Conservation (phyloP, 1,284 basidiomycete genomes). For the Cutaneotrichosporon mucoides region DNA sequence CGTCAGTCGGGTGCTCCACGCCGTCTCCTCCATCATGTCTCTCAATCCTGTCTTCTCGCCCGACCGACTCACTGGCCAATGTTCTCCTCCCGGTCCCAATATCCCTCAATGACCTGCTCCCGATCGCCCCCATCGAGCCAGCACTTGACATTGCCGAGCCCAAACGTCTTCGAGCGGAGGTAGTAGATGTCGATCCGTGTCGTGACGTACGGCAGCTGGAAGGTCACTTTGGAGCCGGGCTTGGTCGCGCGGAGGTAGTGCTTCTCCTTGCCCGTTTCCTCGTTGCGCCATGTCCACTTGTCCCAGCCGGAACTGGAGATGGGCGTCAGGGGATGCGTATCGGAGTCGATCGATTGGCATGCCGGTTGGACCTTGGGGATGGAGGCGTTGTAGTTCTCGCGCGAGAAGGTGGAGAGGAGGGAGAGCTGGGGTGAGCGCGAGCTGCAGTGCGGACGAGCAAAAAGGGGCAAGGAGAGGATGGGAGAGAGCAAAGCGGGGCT, state of each 20-base stretch:
- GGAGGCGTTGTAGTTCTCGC: slow-evolving; percentile 18
- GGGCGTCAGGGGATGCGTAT: slow-evolving; percentile 29
- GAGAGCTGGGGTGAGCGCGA: slow-evolving; percentile 3
- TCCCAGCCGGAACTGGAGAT: slow-evolving; percentile 32
- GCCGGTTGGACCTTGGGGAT: slow-evolving; percentile 35
- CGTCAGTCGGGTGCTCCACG: background rate
- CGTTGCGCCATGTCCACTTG: slow-evolving; percentile 40
- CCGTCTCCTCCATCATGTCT: too few species aligned
- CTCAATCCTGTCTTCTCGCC: background rate
- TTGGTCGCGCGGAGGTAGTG: slow-evolving; percentile 36
- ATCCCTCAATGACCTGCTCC: slow-evolving; percentile 27
- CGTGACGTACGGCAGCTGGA: slow-evolving; percentile 25
- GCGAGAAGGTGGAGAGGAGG: background rate
- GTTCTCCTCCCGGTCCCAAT: slow-evolving; percentile 31
- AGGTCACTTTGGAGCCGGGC: slow-evolving; percentile 35
- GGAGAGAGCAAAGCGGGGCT: too few species aligned
- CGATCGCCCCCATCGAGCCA: slow-evolving; percentile 36
- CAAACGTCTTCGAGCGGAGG: slow-evolving; percentile 29
- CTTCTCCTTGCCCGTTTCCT: slow-evolving; percentile 24
- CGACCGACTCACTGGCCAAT: slow-evolving; percentile 9
- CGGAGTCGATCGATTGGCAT: slow-evolving; percentile 21
- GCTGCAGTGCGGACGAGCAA: too few species aligned
- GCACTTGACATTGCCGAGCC: slow-evolving; percentile 35
- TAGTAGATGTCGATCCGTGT: slow-evolving; percentile 38
- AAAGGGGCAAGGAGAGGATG: too few species aligned